Conservation (phyloP, 2,329 filamentous ascomycete species). For the Colletotrichum sp. region DNA sequence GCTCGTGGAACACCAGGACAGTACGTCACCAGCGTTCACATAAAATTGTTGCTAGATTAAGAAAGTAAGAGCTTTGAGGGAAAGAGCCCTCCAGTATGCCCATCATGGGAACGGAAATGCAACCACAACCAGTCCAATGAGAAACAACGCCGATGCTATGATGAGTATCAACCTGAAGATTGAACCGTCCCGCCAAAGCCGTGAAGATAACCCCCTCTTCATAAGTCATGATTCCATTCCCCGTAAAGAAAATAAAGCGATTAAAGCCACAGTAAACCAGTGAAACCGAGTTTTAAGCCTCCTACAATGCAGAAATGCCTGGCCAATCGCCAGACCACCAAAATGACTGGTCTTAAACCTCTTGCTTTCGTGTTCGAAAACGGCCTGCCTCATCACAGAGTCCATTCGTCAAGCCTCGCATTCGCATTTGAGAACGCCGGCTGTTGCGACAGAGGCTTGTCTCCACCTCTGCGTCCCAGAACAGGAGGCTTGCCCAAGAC, state of each 20-base stretch:
- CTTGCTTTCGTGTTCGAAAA: not conserved
- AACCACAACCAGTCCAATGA: not conserved
- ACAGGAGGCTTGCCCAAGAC: not conserved
- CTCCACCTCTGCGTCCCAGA: not conserved
- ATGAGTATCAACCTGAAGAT: conserved; percentile 9
- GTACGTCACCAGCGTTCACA: not conserved
- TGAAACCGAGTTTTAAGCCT: not conserved
- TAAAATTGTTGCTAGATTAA: not conserved
- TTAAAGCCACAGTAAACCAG: not conserved
- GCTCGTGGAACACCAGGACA: not conserved
- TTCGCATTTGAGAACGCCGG: not conserved
- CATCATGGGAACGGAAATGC: not conserved
- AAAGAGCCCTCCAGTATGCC: no score
- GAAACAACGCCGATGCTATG: conserved; percentile 21
- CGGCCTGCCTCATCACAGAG: not conserved
- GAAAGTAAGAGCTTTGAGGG: not conserved
- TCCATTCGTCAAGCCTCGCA: not conserved
- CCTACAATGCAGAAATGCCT: not conserved
- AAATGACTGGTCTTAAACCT: not conserved
- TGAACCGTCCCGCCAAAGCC: conserved; percentile 8
- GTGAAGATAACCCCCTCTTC: conserved; percentile 3
- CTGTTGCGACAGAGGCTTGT: not conserved
- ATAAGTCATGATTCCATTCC: conserved; percentile 13
- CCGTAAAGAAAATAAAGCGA: not conserved
- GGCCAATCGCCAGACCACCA: not conserved